Percentiles rank a stretch among this genome's conserved stretches.
Evolutionary conservation across 2,329 filamentous ascomycete genomes (phyloP).

Genomic region (Colletotrichum higginsianum): DNA sequence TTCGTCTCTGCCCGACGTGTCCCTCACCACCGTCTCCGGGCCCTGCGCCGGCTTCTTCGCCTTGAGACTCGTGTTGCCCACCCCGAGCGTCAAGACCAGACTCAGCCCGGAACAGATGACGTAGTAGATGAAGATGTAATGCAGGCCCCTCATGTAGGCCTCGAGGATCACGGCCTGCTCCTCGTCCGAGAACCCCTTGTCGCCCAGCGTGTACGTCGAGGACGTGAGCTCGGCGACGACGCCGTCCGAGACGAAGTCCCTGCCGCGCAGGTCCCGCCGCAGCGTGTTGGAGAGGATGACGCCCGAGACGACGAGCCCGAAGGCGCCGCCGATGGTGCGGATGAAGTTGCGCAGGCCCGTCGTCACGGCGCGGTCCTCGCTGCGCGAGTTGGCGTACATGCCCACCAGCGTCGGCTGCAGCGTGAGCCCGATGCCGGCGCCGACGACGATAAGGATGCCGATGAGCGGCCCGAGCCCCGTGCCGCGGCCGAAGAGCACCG

Average conservation of each 20-base stretch:
- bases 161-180: slow-evolving; percentile 44
- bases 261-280: slow-evolving; percentile 36
- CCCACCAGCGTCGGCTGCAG: slow-evolving; percentile 57
- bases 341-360: slow-evolving; percentile 57
- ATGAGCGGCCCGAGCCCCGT: slow-evolving; percentile 49
- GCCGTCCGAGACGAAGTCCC: slow-evolving; percentile 28
- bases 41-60: slow-evolving; percentile 30
- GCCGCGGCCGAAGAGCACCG: slow-evolving; percentile 46
- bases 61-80: slow-evolving; percentile 46
- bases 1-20: neutral
- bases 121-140: slow-evolving; percentile 49
- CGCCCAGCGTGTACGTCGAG: slow-evolving; percentile 45
- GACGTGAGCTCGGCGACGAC: slow-evolving; percentile 47
- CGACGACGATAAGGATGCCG: slow-evolving; percentile 51
- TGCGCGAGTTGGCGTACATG: slow-evolving; percentile 54
- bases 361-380: slow-evolving; percentile 55
- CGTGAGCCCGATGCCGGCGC: slow-evolving; percentile 52
- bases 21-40: neutral
- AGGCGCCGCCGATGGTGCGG: slow-evolving; percentile 54
- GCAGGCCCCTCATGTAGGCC: slow-evolving; percentile 50
- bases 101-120: slow-evolving; percentile 42
- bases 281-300: slow-evolving; percentile 52
- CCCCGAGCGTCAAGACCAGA: slow-evolving; percentile 41
- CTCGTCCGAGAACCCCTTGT: slow-evolving; percentile 41
- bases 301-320: slow-evolving; percentile 51